A percentile compares a stretch with the other conserved stretches of the same genome.
Conservation (phyloP, 306 rosid species). For the Sesbania bispinosa region DNA sequence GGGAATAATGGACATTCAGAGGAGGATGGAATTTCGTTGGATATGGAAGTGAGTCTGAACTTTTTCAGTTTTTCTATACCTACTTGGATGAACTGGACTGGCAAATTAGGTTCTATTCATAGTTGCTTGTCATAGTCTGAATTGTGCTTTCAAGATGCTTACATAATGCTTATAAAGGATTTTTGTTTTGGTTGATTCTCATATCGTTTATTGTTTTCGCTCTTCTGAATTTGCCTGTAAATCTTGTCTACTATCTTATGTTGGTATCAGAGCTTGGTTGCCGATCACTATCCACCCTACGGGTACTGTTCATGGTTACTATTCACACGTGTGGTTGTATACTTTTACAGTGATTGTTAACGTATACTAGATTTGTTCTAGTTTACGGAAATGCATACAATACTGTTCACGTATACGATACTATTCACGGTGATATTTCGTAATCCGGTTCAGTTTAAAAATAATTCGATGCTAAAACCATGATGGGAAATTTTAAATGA, state of each 20-base stretch:
- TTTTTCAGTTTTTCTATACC: neutral
- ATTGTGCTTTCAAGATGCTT: slow-evolving; percentile 10
- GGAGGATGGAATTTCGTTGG: slow-evolving; percentile 31
- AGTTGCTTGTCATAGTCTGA: neutral
- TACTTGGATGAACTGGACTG: slow-evolving; percentile 10
- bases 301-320: no score
- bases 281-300: no score
- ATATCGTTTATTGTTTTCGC: neutral
- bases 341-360: no score
- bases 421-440: no score
- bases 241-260: neutral
- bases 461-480: no score
- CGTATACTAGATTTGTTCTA: no score
- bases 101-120: neutral
- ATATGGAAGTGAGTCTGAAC: slow-evolving; percentile 41
- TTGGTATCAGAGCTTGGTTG: no score
- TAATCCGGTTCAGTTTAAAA: no score
- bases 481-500: no score
- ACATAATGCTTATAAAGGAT: neutral
- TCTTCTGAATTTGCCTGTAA: neutral
- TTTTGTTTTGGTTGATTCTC: neutral
- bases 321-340: no score
- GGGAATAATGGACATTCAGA: slow-evolving; percentile 23
- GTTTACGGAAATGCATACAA: no score
- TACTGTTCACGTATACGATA: no score